These are phyloP conservation scores for Senna siamea DNA, from an alignment of 306 rosid species.

Conservation along the genomic window DNA sequence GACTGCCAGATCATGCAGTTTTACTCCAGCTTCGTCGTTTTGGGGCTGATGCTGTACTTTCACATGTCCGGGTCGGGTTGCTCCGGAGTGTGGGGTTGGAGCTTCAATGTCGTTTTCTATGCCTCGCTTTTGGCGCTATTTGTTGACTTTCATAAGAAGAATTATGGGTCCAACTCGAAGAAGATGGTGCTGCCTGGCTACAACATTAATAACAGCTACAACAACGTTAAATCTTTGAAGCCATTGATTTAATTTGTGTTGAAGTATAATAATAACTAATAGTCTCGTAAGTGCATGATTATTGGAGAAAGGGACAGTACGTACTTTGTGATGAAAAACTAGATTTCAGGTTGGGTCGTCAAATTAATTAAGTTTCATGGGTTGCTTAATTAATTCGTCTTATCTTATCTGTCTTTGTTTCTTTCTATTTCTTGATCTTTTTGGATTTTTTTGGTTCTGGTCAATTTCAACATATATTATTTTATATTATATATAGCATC, in stretches of 20 bases:
- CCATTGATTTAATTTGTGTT: neutral
- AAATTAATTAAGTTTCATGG: neutral
- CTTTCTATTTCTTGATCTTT: no score
- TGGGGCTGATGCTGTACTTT: constrained; percentile 53
- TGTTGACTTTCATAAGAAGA: constrained; percentile 65
- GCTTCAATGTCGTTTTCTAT: constrained; percentile 66
- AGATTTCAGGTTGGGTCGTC: no score
- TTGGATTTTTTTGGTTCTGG: no score
- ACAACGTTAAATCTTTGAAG: constrained; percentile 17
- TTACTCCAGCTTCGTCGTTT: constrained; percentile 54
- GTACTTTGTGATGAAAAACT: neutral
- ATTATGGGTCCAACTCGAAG: constrained; percentile 34
- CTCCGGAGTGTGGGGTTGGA: constrained; percentile 76
- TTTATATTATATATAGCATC: no score
- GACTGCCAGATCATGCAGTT: constrained; percentile 74
- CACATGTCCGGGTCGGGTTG: constrained; percentile 72
- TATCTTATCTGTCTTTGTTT: no score
- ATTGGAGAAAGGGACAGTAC: no score
- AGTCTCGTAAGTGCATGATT: no score
- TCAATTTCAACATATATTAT: no score
- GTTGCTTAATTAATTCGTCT: no score
- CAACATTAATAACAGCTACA: neutral
- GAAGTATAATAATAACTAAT: no score
- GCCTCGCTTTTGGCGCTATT: constrained; percentile 69
- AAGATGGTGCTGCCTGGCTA: neutral